Base-by-base conservation (phyloP, 2,329 filamentous ascomycete genomes). In the Hymenoscyphus infarciens region DNA sequence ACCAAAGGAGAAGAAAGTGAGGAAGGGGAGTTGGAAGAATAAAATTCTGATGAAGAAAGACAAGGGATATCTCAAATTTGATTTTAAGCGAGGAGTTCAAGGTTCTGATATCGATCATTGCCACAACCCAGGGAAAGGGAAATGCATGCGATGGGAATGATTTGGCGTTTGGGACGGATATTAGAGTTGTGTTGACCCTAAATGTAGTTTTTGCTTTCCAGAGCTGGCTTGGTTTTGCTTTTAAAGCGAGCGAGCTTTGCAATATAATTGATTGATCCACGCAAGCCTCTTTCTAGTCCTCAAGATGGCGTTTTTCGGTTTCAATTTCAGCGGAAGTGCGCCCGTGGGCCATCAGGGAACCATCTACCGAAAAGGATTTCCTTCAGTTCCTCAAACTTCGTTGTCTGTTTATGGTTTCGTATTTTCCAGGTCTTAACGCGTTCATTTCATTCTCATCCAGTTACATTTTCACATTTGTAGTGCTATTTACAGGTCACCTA, bases 11-110 rank as follows among this genome's bases (percentile, higher is more conserved):
- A 67, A 39, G 67, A 65, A 56, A 67, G 66, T 53, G 68, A 70
- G 62, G 69, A 70, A 38, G 69, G 69, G 5, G 69, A 70, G 45
- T 49, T 69, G 29, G 66, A 69, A 31, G 68, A 69, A 61, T 70
- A 57, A 63, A 42, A 54, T 3, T 39, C 16, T 25, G 8, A 49
- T 13, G 6, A 22, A 22, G 16, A 27, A 27, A 27, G 42, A 22
- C 42, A 15, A 25, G n/a, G 19, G 42, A 22, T 49, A 22, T 49
- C 10, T 22, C 8, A 13, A 22, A 11, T 49, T 49, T 49, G 42
- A 22, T 22, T 22, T 49, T 49, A 19, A 49, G 42, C 42, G 42
- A 22, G 42, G 42, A 49, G 42, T 49, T 49, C 19, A 2, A 19
- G 42, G 42, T 49, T 15, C n/a, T 49, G 25, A 49, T 49, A 49